Conservation (phyloP, 2,329 filamentous ascomycete species). For the Magnaporthales sp. region DNA sequence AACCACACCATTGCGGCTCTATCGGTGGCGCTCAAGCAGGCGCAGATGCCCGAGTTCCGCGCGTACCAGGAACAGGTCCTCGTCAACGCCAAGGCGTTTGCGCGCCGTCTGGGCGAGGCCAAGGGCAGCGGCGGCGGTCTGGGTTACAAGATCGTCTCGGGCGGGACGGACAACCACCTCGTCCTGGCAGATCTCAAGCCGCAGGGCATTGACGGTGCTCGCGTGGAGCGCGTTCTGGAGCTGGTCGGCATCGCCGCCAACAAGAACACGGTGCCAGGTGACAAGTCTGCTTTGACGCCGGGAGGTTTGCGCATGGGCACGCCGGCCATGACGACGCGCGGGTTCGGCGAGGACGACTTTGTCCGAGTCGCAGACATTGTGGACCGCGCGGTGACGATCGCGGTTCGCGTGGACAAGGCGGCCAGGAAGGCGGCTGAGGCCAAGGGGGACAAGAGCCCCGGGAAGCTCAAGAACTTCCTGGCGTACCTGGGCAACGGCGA, state of each 20-base stretch:
- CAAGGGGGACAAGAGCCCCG: slow-evolving; percentile 55
- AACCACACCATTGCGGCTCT: slow-evolving; percentile 98
- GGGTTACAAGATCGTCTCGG: slow-evolving; percentile 83
- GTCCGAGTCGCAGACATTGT: slow-evolving; percentile 77
- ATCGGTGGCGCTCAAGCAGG: slow-evolving; percentile 89
- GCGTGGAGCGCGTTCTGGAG: slow-evolving; percentile 84
- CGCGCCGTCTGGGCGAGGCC: slow-evolving; percentile 52
- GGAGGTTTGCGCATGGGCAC: slow-evolving; percentile 91
- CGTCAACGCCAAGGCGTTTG: slow-evolving; percentile 83
- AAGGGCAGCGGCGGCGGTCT: slow-evolving; percentile 70
- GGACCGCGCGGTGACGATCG: slow-evolving; percentile 72
- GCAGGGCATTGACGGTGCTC: slow-evolving; percentile 77
- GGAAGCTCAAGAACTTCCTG: slow-evolving; percentile 58
- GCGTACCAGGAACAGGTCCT: slow-evolving; percentile 87
- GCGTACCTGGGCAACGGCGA: slow-evolving; percentile 61
- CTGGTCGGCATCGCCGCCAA: slow-evolving; percentile 94
- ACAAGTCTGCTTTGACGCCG: slow-evolving; percentile 86
- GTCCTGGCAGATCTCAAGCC: slow-evolving; percentile 88
- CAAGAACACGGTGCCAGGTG: slow-evolving; percentile 97
- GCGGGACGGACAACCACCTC: slow-evolving; percentile 95
- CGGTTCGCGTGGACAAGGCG: slow-evolving; percentile 65
- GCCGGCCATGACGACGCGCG: slow-evolving; percentile 94
- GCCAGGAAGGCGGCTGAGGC: slow-evolving; percentile 61
- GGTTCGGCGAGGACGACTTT: slow-evolving; percentile 87
- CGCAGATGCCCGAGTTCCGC: slow-evolving; percentile 80